Percentiles rank a stretch among this genome's conserved stretches.
Evolutionary conservation across 2,329 filamentous ascomycete species (phyloP).

Genomic region (Coniochaeta sp.): DNA sequence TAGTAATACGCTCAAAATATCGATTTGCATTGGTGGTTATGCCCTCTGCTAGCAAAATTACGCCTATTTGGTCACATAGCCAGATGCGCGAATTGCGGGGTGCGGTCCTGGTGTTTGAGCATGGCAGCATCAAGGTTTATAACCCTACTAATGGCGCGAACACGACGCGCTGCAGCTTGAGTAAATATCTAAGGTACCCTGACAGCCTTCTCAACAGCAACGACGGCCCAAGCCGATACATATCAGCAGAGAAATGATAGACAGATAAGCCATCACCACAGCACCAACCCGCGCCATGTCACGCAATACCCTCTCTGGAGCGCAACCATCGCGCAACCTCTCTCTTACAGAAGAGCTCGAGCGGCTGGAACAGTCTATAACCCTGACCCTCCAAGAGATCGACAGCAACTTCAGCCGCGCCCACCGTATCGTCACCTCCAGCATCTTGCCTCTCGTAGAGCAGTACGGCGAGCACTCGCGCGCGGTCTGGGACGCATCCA

Average conservation of each 20-base stretch:
- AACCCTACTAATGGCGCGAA: not conserved
- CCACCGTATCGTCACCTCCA: constrained; percentile 90
- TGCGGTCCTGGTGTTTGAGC: too few relatives aligned
- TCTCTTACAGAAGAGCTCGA: constrained; percentile 93
- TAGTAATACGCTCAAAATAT: too few relatives aligned
- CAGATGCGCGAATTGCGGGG: too few relatives aligned
- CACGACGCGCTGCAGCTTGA: not conserved
- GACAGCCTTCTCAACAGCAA: too few relatives aligned
- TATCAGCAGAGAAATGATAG: not conserved
- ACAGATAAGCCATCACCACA: not conserved
- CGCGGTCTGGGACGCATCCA: constrained; percentile 93
- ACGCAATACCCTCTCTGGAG: not conserved
- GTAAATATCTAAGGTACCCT: too few relatives aligned
- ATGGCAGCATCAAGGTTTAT: not conserved
- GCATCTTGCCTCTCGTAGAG: constrained; percentile 87
- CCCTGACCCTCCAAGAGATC: constrained; percentile 94
- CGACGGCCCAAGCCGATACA: not conserved
- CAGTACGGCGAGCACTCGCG: constrained; percentile 92
- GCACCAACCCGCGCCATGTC: not conserved
- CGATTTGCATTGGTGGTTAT: too few relatives aligned
- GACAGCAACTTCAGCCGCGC: constrained; percentile 97
- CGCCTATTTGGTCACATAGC: too few relatives aligned
- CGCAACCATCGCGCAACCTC: constrained; percentile 37
- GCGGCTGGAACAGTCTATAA: constrained; percentile 93
- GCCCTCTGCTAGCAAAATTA: too few relatives aligned